Evolutionary conservation across 768 basidiomycete genomes (phyloP).

Genomic region (Tephrocybe sp.): DNA sequence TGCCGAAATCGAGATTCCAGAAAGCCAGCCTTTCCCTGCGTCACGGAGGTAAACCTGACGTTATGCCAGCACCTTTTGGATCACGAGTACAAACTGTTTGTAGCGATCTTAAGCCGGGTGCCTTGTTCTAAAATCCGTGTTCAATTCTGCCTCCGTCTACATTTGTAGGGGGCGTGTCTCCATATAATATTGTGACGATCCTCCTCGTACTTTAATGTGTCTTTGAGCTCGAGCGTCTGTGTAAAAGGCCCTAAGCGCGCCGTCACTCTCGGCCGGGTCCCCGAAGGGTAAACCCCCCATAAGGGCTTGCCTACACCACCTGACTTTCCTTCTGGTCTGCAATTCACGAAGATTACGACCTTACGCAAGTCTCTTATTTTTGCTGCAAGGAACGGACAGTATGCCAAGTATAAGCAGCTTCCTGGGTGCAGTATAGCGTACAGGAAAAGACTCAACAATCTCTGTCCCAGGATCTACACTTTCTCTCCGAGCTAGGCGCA

Average conservation of each 20-base stretch:
- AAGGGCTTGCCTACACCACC: not conserved
- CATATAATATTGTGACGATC: too few species aligned
- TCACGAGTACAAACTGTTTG: not conserved
- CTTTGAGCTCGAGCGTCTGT: not conserved
- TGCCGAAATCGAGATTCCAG: slow-evolving; percentile 20
- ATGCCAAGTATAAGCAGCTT: not conserved
- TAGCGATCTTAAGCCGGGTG: slow-evolving; percentile 3
- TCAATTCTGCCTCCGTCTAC: not conserved
- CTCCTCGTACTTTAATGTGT: not conserved
- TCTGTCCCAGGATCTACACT: not conserved
- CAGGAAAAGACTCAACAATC: not conserved
- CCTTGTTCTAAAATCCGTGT: not conserved
- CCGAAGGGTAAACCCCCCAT: not conserved
- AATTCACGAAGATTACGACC: too few species aligned
- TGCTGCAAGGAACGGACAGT: slow-evolving; percentile 3
- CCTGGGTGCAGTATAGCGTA: not conserved
- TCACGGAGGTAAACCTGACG: slow-evolving; percentile 11
- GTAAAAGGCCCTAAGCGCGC: not conserved
- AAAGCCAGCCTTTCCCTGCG: not conserved
- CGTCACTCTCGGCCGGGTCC: slow-evolving; percentile 5
- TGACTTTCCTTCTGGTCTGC: too few species aligned
- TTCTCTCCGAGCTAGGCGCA: slow-evolving; percentile 7
- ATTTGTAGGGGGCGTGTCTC: not conserved
- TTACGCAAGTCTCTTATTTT: not conserved
- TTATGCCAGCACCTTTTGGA: not conserved